These are phyloP conservation scores for Cairneyella variabilis DNA, from an alignment of 495 filamentous ascomycete species.

Conservation along the genomic window DNA sequence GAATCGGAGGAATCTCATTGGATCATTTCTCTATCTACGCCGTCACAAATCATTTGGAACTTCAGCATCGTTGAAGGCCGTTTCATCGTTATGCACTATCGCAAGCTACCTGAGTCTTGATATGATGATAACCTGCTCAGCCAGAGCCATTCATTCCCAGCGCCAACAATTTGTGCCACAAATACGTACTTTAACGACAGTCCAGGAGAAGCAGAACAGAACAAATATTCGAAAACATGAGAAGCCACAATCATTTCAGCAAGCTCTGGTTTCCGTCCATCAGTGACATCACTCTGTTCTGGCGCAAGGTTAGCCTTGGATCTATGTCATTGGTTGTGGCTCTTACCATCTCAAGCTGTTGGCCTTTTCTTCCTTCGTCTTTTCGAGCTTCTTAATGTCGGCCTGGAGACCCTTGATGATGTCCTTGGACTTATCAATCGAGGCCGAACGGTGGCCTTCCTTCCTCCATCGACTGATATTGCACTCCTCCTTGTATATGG, in stretches of 20 bases:
- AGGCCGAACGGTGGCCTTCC: constrained; percentile 60
- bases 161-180: constrained; percentile 20
- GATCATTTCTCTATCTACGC: constrained; percentile 15
- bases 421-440: constrained; percentile 71
- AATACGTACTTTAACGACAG: constrained; percentile 10
- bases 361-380: constrained; percentile 34
- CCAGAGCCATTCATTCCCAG: constrained; percentile 19
- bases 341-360: constrained; percentile 10
- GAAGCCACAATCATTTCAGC: constrained; percentile 6
- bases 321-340: no score
- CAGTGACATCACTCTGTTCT: no score
- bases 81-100: constrained; percentile 33
- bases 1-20: constrained; percentile 4
- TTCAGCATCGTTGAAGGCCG: constrained; percentile 22
- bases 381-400: constrained; percentile 56
- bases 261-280: constrained; percentile 3
- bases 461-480: constrained; percentile 77
- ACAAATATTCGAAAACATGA: no score
- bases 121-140: constrained; percentile 18
- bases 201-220: constrained; percentile 8
- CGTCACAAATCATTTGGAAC: constrained; percentile 22
- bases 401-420: constrained; percentile 57
- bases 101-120: constrained; percentile 14
- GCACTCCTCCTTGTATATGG: constrained; percentile 68
- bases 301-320: no score